A percentile compares a stretch with the other conserved stretches of the same genome.
Evolutionary conservation across 2,329 filamentous ascomycete genomes (phyloP).

Genomic region (Lasiodiplodia citricola): DNA sequence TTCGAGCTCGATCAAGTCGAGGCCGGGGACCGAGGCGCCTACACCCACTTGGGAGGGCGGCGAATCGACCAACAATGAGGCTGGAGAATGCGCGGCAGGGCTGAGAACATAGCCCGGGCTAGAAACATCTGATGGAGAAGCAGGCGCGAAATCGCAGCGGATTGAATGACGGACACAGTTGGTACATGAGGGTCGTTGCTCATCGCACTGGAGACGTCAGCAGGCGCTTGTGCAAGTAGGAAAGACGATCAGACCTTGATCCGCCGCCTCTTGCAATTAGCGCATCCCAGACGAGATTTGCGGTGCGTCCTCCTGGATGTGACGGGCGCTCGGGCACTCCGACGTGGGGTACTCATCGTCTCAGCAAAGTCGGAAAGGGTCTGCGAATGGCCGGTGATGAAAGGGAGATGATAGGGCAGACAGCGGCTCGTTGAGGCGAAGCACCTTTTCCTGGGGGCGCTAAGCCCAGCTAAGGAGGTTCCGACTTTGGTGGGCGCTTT

Average conservation of each 20-base stretch:
- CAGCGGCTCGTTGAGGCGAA: not conserved
- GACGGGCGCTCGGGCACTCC: not conserved
- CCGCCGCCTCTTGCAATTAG: slow-evolving; percentile 21
- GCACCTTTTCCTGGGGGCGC: not conserved
- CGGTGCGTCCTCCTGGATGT: slow-evolving; percentile 13
- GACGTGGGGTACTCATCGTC: not conserved
- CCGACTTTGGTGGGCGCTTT: not conserved
- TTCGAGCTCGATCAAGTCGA: slow-evolving; percentile 37
- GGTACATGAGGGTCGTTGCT: slow-evolving; percentile 37
- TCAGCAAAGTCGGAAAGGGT: no score
- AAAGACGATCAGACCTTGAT: slow-evolving; percentile 10
- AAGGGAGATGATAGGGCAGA: not conserved
- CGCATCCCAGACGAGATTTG: slow-evolving; percentile 14
- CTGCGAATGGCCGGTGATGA: not conserved
- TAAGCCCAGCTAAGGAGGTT: not conserved
- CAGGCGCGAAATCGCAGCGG: slow-evolving; percentile 33
- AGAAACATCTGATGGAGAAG: slow-evolving; percentile 1
- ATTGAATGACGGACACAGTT: slow-evolving; percentile 38
- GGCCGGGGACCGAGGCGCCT: not conserved
- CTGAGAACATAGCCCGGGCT: slow-evolving; percentile 1
- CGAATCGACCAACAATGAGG: not conserved
- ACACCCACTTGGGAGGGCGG: not conserved
- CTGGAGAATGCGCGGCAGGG: slow-evolving; percentile 25
- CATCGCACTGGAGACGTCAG: slow-evolving; percentile 34
- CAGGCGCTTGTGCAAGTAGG: not conserved